phyloP scores from a whole-genome alignment of 495 filamentous ascomycete genomes.

The Terfezia boudieri region DNA sequence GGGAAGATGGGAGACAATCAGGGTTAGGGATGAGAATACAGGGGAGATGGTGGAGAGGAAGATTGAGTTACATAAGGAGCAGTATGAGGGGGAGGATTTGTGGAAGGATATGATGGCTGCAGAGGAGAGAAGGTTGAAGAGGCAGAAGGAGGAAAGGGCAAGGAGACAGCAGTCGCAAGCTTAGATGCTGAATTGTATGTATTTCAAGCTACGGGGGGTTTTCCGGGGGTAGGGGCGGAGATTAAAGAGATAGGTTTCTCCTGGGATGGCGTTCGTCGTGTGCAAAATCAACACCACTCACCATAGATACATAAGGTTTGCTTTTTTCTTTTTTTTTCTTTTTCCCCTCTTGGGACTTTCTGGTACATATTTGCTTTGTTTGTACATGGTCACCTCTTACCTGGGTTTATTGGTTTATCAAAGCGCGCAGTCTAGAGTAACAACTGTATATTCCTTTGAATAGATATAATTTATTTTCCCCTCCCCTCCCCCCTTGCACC shows the following conservation, averaged over 20 bases:
- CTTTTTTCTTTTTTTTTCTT: too few relatives aligned
- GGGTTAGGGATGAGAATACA: conserved; percentile 47
- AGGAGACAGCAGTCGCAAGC: conserved; percentile 1
- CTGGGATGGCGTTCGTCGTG: too few relatives aligned
- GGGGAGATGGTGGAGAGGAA: conserved; percentile 52
- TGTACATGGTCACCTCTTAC: too few relatives aligned
- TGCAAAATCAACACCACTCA: too few relatives aligned
- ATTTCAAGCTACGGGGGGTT: background rate
- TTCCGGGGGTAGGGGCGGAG: background rate
- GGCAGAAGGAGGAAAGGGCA: conserved; percentile 4
- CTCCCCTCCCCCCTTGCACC: too few relatives aligned
- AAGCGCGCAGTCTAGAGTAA: too few relatives aligned
- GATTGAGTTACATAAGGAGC: conserved; percentile 36
- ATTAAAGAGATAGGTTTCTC: background rate
- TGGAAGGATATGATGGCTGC: conserved; percentile 77
- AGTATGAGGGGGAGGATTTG: conserved; percentile 57
- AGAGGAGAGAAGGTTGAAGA: conserved; percentile 43
- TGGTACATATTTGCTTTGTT: too few relatives aligned
- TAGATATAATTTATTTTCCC: too few relatives aligned
- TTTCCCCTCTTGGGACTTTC: too few relatives aligned
- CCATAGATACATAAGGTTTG: too few relatives aligned
- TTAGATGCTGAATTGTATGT: background rate
- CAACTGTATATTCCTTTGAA: too few relatives aligned
- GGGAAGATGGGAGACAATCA: conserved; percentile 54
- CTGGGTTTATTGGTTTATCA: too few relatives aligned